Evolutionary conservation across 805 yeast species (phyloP).

Genomic region (Cyberlindnera samutprakarnensis): DNA sequence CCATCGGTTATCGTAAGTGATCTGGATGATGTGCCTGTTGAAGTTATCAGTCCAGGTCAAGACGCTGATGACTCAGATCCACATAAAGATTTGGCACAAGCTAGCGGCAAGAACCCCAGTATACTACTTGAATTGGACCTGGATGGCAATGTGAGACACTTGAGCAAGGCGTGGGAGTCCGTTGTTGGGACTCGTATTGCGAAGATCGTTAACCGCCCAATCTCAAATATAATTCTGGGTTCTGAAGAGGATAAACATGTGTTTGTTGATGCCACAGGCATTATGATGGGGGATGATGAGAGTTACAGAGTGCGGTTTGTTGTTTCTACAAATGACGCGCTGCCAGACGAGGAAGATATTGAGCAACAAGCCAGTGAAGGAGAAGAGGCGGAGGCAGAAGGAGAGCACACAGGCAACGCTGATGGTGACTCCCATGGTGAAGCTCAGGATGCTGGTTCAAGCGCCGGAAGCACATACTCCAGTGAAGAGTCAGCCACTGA

Average conservation of each 20-base stretch:
- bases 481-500: constrained; percentile 18
- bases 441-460: too few relatives aligned
- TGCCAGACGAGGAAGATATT: constrained; percentile 18
- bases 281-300: constrained; percentile 66
- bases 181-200: constrained; percentile 61
- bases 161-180: constrained; percentile 71
- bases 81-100: constrained; percentile 45
- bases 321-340: constrained; percentile 33
- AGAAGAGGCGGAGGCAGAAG: constrained; percentile 13
- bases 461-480: not conserved
- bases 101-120: constrained; percentile 64
- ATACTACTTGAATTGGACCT: constrained; percentile 80
- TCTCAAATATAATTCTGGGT: constrained; percentile 61
- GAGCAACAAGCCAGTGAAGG: constrained; percentile 11
- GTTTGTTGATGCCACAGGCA: constrained; percentile 59
- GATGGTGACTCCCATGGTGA: not conserved
- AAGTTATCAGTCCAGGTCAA: too few relatives aligned
- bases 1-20: too few relatives aligned
- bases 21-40: too few relatives aligned
- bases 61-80: too few relatives aligned
- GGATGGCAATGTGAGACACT: constrained; percentile 68
- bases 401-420: constrained; percentile 2
- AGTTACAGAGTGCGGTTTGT: constrained; percentile 73
- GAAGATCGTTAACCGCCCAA: constrained; percentile 49
- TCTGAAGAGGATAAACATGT: constrained; percentile 54